Evolutionary conservation across 1,139 yeast species (phyloP).

Genomic region (Eremothecium gossypii): DNA sequence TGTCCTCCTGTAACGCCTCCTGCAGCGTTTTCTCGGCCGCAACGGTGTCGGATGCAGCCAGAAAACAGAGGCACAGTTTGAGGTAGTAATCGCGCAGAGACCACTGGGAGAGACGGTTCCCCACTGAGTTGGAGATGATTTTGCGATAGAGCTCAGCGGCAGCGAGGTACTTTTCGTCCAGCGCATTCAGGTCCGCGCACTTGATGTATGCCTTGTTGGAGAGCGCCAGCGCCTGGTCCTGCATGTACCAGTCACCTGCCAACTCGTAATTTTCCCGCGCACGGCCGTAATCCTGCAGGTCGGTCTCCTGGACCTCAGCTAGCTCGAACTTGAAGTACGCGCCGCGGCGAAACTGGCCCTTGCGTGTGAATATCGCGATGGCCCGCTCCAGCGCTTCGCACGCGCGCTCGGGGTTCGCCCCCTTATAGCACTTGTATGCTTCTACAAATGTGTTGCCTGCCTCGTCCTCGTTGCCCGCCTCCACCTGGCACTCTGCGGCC

Average conservation of each 20-base stretch:
- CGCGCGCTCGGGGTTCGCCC: constrained; percentile 64
- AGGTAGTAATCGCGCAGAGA: constrained; percentile 84
- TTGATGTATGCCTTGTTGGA: constrained; percentile 81
- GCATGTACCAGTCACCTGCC: constrained; percentile 93
- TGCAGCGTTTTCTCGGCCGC: constrained; percentile 72
- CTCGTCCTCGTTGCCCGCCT: constrained; percentile 76
- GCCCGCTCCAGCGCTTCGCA: constrained; percentile 70
- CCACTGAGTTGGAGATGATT: constrained; percentile 66
- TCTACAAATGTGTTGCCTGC: constrained; percentile 87
- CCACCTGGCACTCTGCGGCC: constrained; percentile 73
- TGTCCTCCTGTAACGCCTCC: constrained; percentile 62
- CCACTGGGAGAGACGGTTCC: constrained; percentile 78
- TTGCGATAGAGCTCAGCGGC: constrained; percentile 72
- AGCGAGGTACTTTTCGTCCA: constrained; percentile 56
- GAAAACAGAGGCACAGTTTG: constrained; percentile 70
- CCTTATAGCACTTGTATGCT: constrained; percentile 79
- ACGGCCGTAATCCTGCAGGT: constrained; percentile 51
- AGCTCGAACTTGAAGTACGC: constrained; percentile 90
- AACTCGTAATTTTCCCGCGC: constrained; percentile 79
- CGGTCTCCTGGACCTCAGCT: constrained; percentile 76
- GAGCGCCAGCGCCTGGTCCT: constrained; percentile 88
- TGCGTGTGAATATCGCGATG: constrained; percentile 70
- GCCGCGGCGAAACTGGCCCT: constrained; percentile 93
- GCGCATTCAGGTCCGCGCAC: constrained; percentile 85
- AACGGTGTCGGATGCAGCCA: constrained; percentile 76